Percentiles rank a stretch among this genome's conserved stretches.
Evolutionary conservation across 2,329 filamentous ascomycete species (phyloP).

Genomic region (Stenocarpella maydis): DNA sequence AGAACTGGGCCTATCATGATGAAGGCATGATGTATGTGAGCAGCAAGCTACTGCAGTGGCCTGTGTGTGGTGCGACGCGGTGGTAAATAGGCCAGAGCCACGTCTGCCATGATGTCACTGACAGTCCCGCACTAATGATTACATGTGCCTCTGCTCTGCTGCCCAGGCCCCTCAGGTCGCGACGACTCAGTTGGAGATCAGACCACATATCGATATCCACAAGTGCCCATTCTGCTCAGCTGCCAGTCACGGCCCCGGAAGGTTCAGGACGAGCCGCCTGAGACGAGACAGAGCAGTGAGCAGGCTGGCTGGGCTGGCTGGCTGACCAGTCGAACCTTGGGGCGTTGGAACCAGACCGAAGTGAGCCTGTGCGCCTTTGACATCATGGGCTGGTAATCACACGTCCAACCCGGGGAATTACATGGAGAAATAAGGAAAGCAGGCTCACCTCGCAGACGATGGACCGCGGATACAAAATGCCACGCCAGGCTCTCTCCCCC

Average conservation of each 20-base stretch:
- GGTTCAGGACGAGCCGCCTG: not conserved
- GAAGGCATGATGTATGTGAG: not conserved
- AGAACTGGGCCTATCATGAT: not conserved
- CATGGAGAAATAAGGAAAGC: not conserved
- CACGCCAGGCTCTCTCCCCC: not conserved
- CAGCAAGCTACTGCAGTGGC: not conserved
- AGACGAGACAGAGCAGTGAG: not conserved
- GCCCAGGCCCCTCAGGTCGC: not conserved
- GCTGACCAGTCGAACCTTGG: not conserved
- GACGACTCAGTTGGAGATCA: not conserved
- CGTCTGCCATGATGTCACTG: constrained; percentile 13
- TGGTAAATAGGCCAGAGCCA: not conserved
- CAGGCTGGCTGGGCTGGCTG: not conserved
- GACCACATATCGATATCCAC: not conserved
- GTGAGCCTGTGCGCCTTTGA: not conserved
- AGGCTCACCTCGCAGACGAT: not conserved
- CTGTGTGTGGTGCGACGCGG: not conserved
- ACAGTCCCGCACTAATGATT: not conserved
- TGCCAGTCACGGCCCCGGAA: not conserved
- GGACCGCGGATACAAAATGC: not conserved
- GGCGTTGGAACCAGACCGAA: not conserved
- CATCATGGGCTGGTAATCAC: constrained; percentile 15
- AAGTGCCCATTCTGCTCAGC: too few relatives aligned
- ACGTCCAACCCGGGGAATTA: not conserved
- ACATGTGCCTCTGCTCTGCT: not conserved